Percentiles rank a stretch among this genome's conserved stretches.
phyloP scores from a whole-genome alignment of 148 eudicot genomes.

The Rhododendron ferrugineum region DNA sequence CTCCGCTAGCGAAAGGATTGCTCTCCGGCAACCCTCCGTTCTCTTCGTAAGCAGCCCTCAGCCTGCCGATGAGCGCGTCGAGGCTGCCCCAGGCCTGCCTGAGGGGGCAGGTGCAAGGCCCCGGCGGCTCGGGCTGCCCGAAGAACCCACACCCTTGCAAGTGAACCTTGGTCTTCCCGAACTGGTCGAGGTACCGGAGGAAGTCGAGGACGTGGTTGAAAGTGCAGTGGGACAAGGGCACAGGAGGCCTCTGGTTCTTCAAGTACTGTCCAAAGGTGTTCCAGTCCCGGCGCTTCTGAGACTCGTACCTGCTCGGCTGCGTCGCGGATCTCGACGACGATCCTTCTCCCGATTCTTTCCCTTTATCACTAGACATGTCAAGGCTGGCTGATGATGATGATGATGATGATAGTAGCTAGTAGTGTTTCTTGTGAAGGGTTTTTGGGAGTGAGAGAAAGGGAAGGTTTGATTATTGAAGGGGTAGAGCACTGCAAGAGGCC shows the following conservation, averaged over 20 bases:
- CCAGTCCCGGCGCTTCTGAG: conserved; percentile 77
- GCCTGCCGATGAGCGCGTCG: conserved; percentile 63
- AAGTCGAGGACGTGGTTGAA: conserved; percentile 58
- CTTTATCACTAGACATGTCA: conserved; percentile 41
- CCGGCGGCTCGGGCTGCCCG: conserved; percentile 70
- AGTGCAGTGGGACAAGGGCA: conserved; percentile 50
- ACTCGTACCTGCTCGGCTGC: conserved; percentile 63
- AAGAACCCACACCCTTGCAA: conserved; percentile 47
- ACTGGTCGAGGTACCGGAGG: conserved; percentile 56
- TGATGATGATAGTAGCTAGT: background rate
- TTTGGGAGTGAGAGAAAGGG: background rate
- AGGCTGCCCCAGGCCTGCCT: conserved; percentile 78
- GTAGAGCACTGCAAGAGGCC: background rate
- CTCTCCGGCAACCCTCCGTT: conserved; percentile 55
- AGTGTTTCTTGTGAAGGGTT: background rate
- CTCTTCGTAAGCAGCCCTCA: conserved; percentile 64
- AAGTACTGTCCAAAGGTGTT: conserved; percentile 77
- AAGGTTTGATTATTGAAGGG: conserved; percentile 1
- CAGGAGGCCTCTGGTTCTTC: conserved; percentile 63
- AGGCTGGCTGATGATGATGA: no score
- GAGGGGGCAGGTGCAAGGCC: conserved; percentile 58
- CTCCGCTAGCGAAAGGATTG: conserved; percentile 59
- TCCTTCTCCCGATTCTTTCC: conserved; percentile 34
- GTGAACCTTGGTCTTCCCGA: conserved; percentile 72
- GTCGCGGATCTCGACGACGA: conserved; percentile 17